These are phyloP conservation scores for Schizosaccharomyces pombe DNA, from an alignment of 805 yeast genomes.

Conservation along the genomic window DNA sequence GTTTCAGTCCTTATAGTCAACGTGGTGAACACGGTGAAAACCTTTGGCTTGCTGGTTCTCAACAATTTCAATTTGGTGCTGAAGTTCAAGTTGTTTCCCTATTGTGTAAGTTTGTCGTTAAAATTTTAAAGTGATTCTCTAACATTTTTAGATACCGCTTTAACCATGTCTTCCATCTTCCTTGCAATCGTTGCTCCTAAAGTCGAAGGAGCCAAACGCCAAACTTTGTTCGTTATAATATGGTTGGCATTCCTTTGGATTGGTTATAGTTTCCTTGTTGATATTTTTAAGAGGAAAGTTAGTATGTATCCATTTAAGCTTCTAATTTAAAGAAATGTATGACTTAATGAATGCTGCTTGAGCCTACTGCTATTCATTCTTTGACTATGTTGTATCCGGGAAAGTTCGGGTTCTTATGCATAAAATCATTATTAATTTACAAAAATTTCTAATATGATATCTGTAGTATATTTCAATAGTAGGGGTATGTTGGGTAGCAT, in stretches of 20 bases:
- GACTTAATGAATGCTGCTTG: no score
- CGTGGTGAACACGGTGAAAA: conserved; percentile 20
- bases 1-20: conserved; percentile 37
- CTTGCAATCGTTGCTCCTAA: conserved; percentile 36
- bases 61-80: conserved; percentile 55
- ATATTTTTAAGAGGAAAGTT: conserved; percentile 46
- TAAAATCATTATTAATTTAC: no score
- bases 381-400: no score
- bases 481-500: no score
- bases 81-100: conserved; percentile 57
- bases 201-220: conserved; percentile 23
- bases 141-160: conserved; percentile 22
- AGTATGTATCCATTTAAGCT: conserved; percentile 45
- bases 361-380: no score
- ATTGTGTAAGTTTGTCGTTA: background rate
- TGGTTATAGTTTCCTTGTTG: conserved; percentile 38
- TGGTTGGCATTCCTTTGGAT: conserved; percentile 27
- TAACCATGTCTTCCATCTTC: conserved; percentile 36
- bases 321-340: background rate
- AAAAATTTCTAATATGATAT: no score
- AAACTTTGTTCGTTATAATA: conserved; percentile 25
- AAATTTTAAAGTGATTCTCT: conserved; percentile 28
- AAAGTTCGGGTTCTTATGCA: no score
- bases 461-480: no score
- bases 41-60: conserved; percentile 38